Percentiles rank a stretch among this genome's conserved stretches.
Evolutionary conservation across 1,139 yeast genomes (phyloP).

Genomic region (Yamadazyma siamensis): DNA sequence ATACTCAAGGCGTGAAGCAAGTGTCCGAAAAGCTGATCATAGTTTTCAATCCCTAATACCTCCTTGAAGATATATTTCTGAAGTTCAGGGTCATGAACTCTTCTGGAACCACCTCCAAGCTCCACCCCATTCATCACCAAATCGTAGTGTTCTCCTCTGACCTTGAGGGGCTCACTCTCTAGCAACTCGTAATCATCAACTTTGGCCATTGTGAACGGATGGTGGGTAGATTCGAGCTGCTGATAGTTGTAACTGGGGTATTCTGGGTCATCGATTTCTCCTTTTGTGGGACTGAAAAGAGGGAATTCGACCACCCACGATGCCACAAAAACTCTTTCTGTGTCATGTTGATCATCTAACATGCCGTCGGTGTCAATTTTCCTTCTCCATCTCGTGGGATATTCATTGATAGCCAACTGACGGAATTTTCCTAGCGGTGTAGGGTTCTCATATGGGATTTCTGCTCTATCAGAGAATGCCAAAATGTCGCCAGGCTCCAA

Average conservation of each 20-base stretch:
- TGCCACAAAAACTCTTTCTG: slow-evolving; percentile 50
- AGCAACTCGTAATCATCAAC: slow-evolving; percentile 62
- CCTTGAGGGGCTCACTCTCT: slow-evolving; percentile 54
- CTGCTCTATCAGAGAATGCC: slow-evolving; percentile 70
- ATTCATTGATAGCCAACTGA: slow-evolving; percentile 60
- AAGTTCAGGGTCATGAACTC: slow-evolving; percentile 81
- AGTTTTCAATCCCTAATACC: slow-evolving; percentile 52
- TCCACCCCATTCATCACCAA: slow-evolving; percentile 92
- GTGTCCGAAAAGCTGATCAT: slow-evolving; percentile 78
- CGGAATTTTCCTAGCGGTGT: slow-evolving; percentile 90
- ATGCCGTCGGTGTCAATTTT: slow-evolving; percentile 21
- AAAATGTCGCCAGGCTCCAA: slow-evolving; percentile 68
- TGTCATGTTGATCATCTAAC: slow-evolving; percentile 16
- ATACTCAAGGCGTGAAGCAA: slow-evolving; percentile 72
- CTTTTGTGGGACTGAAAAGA: slow-evolving; percentile 71
- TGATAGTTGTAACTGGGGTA: slow-evolving; percentile 61
- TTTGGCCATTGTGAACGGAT: slow-evolving; percentile 93
- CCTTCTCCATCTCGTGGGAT: slow-evolving; percentile 52
- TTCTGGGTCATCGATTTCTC: slow-evolving; percentile 18
- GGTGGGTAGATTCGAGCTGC: slow-evolving; percentile 74
- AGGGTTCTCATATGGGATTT: slow-evolving; percentile 79
- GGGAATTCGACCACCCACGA: slow-evolving; percentile 93
- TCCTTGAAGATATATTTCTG: slow-evolving; percentile 67
- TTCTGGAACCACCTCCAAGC: slow-evolving; percentile 95
- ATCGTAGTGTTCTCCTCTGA: slow-evolving; percentile 93